Evolutionary conservation across 805 yeast genomes (phyloP), one percentile per base, ranked within the genome.

Genomic region (Zygosaccharomyces gambellarensis): DNA sequence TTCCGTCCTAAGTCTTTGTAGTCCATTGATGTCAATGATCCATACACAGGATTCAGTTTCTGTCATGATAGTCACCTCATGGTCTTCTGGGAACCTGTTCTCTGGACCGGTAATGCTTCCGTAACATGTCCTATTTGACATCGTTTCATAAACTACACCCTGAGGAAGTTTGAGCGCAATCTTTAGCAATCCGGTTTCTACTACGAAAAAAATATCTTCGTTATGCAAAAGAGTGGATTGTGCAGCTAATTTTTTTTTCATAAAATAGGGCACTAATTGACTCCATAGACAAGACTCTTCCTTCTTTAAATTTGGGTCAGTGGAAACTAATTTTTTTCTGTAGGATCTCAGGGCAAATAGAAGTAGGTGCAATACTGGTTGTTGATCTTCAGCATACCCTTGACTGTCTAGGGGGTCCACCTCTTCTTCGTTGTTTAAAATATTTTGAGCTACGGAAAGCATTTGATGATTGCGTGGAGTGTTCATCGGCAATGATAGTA

Each of bases 21-120:
- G 66, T 7, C 72, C 68, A 1, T 67, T 70, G 27, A 70, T 64
- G 28, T 80, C 76, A 40, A 90, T 67, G 41, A 78, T 72, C 96
- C 97, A 90, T 1, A 86, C 73, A 8, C 78, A 76, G 2, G 85
- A 72, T 46, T 82, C 86, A 28, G 73, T 74, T 44, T 83, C 89
- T 1, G 85, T 80, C 5, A 71, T 68, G 47, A 82, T 78, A 3
- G 68, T 64, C 3, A 78, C 72, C 10, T 74, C 71, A 9, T 80
- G 71, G 40, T 75, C 70, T 9, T 66, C 63, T 0, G 71, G 60
- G 9, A 68, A 69, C 31, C 63, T 61, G 12, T 61, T 62, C 36
- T 72, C 62, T 43, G 69, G 73, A n/a, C 54, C 55, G 25, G 54
- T 57, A 27, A 71, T 61, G 23, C 64, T 60, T 5, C 86, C 86